A percentile compares a stretch with the other conserved stretches of the same genome.
Evolutionary conservation across 2,329 filamentous ascomycete genomes (phyloP).

Genomic region (Ascochyta pisi): DNA sequence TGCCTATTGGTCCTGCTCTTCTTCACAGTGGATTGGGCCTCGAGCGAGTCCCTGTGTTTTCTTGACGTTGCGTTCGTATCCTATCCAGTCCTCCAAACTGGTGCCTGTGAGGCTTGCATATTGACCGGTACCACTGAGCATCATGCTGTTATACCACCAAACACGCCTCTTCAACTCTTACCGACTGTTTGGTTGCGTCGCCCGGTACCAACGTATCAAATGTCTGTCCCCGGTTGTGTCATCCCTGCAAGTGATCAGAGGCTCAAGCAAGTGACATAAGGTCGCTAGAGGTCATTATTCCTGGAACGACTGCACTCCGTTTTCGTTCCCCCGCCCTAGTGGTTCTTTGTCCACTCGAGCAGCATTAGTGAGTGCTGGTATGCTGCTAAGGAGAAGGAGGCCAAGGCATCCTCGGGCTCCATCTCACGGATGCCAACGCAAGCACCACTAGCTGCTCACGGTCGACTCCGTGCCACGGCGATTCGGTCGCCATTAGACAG

Average conservation of each 20-base stretch:
- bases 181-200: slow-evolving; percentile 3
- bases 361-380: slow-evolving; percentile 4
- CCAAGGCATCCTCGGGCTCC: slow-evolving; percentile 1
- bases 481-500: neutral
- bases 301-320: slow-evolving; percentile 1
- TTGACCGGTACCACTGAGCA: slow-evolving; percentile 11
- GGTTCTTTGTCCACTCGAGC: slow-evolving; percentile 7
- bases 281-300: neutral
- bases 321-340: slow-evolving; percentile 8
- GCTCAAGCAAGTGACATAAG: slow-evolving; percentile 8
- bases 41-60: neutral
- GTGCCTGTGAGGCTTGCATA: slow-evolving; percentile 4
- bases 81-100: slow-evolving; percentile 2
- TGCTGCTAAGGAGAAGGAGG: slow-evolving; percentile 1
- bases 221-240: neutral
- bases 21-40: neutral
- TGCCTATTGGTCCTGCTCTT: slow-evolving; percentile 1
- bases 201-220: neutral
- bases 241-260: slow-evolving; percentile 15
- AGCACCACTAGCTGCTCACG: slow-evolving; percentile 16
- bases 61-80: slow-evolving; percentile 3
- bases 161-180: neutral
- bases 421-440: slow-evolving; percentile 9
- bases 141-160: slow-evolving; percentile 3
- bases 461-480: slow-evolving; percentile 12